Conservation (phyloP, 768 basidiomycete genomes). For the Melanogaster broomeanus region DNA sequence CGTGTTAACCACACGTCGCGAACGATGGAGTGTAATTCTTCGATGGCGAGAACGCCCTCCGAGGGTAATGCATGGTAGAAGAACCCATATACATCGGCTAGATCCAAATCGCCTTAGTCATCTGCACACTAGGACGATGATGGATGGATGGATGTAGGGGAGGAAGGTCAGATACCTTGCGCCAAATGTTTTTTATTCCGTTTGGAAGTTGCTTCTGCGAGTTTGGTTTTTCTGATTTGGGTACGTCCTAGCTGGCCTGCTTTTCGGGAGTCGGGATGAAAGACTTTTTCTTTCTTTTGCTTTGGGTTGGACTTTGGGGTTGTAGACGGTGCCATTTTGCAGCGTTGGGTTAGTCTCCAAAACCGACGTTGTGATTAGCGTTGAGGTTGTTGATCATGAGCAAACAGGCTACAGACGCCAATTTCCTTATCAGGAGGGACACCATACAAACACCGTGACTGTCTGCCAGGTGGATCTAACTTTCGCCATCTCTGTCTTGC, state of each 20-base stretch:
- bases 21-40: slow-evolving; percentile 66
- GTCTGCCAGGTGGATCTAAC: too few species aligned
- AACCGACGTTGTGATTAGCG: too few species aligned
- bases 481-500: too few species aligned
- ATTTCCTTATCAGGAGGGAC: too few species aligned
- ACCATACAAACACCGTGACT: too few species aligned
- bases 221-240: slow-evolving; percentile 67
- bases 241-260: slow-evolving; percentile 72
- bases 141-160: neutral
- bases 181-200: slow-evolving; percentile 57
- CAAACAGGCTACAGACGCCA: too few species aligned
- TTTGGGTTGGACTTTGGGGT: slow-evolving; percentile 19
- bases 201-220: slow-evolving; percentile 55
- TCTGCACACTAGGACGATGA: neutral
- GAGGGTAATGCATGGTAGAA: slow-evolving; percentile 73
- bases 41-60: slow-evolving; percentile 54
- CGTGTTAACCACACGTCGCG: slow-evolving; percentile 73
- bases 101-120: neutral
- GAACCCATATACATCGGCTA: slow-evolving; percentile 74
- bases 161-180: slow-evolving; percentile 41
- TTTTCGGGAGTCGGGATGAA: slow-evolving; percentile 83
- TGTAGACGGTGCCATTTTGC: neutral
- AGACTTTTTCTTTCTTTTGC: slow-evolving; percentile 75
- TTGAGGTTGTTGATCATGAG: too few species aligned
- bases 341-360: too few species aligned